phyloP scores from a whole-genome alignment of 2,329 filamentous ascomycete species.

The Pleomassaria siparia region DNA sequence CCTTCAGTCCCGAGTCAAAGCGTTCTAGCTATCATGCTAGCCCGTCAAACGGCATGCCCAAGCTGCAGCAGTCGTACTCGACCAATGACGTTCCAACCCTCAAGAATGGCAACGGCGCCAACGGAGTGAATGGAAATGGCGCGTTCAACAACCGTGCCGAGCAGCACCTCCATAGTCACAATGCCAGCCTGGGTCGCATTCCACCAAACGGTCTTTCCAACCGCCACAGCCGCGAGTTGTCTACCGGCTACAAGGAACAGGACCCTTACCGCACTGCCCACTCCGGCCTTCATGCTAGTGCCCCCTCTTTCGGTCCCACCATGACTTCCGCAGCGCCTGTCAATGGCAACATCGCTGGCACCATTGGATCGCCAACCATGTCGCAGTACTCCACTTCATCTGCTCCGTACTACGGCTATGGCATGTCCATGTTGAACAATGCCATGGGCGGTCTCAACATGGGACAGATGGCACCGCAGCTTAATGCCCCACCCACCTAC shows the following conservation, averaged over 20 bases:
- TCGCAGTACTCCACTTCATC: conserved; percentile 34
- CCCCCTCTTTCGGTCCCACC: conserved; percentile 74
- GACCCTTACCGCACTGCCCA: conserved; percentile 60
- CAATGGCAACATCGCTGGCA: conserved; percentile 21
- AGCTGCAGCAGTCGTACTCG: conserved; percentile 86
- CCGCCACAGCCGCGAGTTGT: conserved; percentile 74
- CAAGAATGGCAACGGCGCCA: conserved; percentile 65
- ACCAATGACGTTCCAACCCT: conserved; percentile 85
- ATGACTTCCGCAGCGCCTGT: conserved; percentile 41
- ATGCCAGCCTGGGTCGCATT: conserved; percentile 78
- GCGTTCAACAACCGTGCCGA: conserved; percentile 56
- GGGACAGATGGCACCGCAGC: conserved; percentile 41
- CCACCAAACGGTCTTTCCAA: conserved; percentile 66
- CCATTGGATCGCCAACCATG: conserved; percentile 32
- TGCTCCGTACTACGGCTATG: conserved; percentile 54
- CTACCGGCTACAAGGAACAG: conserved; percentile 51
- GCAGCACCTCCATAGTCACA: conserved; percentile 68
- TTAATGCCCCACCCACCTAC: conserved; percentile 34
- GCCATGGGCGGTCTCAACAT: conserved; percentile 65
- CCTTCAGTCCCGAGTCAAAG: conserved; percentile 43
- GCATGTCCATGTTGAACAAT: conserved; percentile 65
- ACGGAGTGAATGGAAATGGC: conserved; percentile 33
- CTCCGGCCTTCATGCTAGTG: conserved; percentile 77
- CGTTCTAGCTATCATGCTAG: conserved; percentile 54
- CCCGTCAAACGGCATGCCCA: conserved; percentile 65